phyloP scores from a whole-genome alignment of 495 filamentous ascomycete genomes.

The Geopyxis carbonaria region DNA sequence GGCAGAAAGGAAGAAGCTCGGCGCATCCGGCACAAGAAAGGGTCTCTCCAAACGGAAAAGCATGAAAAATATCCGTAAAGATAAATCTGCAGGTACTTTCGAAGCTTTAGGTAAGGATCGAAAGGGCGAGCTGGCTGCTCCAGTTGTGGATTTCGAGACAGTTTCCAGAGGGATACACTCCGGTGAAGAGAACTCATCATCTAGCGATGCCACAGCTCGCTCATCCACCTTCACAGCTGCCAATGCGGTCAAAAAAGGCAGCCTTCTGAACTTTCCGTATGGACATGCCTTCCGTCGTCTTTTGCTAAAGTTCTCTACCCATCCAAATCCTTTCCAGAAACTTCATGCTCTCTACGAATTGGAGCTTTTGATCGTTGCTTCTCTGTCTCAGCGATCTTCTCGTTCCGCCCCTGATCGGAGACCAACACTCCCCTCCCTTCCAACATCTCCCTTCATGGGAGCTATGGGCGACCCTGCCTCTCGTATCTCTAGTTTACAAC shows the following conservation, averaged over 20 bases:
- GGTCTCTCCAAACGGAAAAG: slow-evolving; percentile 43
- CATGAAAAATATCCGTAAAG: slow-evolving; percentile 29
- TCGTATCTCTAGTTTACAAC: slow-evolving; percentile 21
- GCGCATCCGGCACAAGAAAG: slow-evolving; percentile 29
- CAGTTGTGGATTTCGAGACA: slow-evolving; percentile 31
- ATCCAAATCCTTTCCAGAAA: slow-evolving; percentile 75
- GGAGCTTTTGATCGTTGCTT: slow-evolving; percentile 62
- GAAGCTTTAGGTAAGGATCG: slow-evolving; percentile 28
- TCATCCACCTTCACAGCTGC: slow-evolving; percentile 15
- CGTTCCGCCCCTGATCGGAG: slow-evolving; percentile 14
- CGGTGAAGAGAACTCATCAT: slow-evolving; percentile 27
- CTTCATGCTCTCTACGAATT: slow-evolving; percentile 71
- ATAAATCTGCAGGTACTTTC: slow-evolving; percentile 20
- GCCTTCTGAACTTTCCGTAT: slow-evolving; percentile 44
- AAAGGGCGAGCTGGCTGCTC: slow-evolving; percentile 31
- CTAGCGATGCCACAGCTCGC: slow-evolving; percentile 30
- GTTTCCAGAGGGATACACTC: slow-evolving; percentile 19
- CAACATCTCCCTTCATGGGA: slow-evolving; percentile 23
- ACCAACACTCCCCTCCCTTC: slow-evolving; percentile 14
- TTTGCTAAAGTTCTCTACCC: slow-evolving; percentile 71
- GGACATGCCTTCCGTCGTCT: slow-evolving; percentile 59
- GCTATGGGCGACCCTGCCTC: slow-evolving; percentile 20
- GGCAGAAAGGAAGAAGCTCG: slow-evolving; percentile 20
- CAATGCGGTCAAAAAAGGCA: slow-evolving; percentile 27
- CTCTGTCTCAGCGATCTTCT: slow-evolving; percentile 36